Percentiles rank a stretch among this genome's conserved stretches.
phyloP scores from a whole-genome alignment of 164 flowering plant species.

The Umbellularia californica region DNA sequence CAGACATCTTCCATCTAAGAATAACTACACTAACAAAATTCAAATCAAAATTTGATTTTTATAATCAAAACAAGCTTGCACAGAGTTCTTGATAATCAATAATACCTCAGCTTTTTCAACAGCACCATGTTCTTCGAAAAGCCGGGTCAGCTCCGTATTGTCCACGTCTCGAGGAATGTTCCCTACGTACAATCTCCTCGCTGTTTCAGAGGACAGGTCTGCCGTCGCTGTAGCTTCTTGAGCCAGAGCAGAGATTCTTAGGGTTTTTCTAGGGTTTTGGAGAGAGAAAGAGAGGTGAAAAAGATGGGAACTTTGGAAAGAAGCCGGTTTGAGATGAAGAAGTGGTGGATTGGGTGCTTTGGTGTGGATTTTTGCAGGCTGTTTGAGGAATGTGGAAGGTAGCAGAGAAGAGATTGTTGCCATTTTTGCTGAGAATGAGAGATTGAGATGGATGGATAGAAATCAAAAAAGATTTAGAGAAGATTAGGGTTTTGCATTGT shows the following conservation, averaged over 20 bases:
- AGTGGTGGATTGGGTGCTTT: slow-evolving; percentile 18
- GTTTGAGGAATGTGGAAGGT: slow-evolving; percentile 26
- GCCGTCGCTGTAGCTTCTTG: slow-evolving; percentile 29
- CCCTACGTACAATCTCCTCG: slow-evolving; percentile 72
- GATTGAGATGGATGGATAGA: neutral
- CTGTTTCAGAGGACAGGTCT: slow-evolving; percentile 35
- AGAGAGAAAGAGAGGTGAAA: slow-evolving; percentile 4
- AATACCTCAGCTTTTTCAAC: slow-evolving; percentile 87
- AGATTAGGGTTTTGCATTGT: slow-evolving; percentile 10
- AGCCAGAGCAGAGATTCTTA: slow-evolving; percentile 34
- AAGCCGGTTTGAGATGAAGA: slow-evolving; percentile 10
- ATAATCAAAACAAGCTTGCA: no score
- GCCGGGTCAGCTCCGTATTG: slow-evolving; percentile 45
- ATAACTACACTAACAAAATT: no score
- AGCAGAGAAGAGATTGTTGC: slow-evolving; percentile 34
- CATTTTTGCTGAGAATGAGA: slow-evolving; percentile 15
- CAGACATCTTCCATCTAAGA: no score
- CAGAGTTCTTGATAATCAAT: no score
- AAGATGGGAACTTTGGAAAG: slow-evolving; percentile 3
- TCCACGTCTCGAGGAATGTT: slow-evolving; percentile 71
- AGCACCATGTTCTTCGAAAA: slow-evolving; percentile 74
- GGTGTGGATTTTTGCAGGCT: slow-evolving; percentile 10
- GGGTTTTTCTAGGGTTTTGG: slow-evolving; percentile 13
- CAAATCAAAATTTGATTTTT: no score
- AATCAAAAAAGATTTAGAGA: neutral